Percentiles rank a stretch among this genome's conserved stretches.
phyloP scores from a whole-genome alignment of 495 filamentous ascomycete genomes.

The Diplogelasinospora grovesii region DNA sequence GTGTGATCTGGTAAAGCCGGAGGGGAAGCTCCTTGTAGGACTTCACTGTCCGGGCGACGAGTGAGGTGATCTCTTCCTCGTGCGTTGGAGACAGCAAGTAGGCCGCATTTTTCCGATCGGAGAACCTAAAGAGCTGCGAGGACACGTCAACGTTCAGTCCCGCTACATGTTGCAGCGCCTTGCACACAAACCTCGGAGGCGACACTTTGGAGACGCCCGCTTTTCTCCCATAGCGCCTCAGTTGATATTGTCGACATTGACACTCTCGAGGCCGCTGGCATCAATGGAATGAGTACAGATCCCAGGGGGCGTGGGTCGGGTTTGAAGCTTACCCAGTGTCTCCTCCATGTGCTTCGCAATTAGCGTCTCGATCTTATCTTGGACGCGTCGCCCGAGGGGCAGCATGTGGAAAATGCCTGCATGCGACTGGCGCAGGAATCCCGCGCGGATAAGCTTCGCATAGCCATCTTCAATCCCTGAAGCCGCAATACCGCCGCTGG shows the following conservation, averaged over 20 bases:
- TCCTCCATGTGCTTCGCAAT: conserved; percentile 84
- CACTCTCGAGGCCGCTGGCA: conserved; percentile 73
- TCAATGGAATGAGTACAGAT: neutral
- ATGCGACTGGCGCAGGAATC: conserved; percentile 80
- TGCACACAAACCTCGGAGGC: conserved; percentile 34
- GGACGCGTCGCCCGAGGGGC: conserved; percentile 81
- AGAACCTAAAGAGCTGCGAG: conserved; percentile 67
- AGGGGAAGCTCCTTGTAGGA: conserved; percentile 85
- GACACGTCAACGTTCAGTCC: conserved; percentile 7
- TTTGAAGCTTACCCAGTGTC: conserved; percentile 49
- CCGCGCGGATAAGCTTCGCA: conserved; percentile 65
- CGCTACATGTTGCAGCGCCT: neutral
- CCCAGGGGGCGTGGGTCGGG: neutral
- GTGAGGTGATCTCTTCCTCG: conserved; percentile 87
- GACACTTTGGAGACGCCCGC: conserved; percentile 31
- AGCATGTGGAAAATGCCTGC: conserved; percentile 90
- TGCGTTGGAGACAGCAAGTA: conserved; percentile 88
- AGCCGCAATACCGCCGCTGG: conserved; percentile 61
- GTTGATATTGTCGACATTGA: conserved; percentile 84
- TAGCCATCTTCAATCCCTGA: conserved; percentile 57
- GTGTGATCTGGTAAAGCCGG: conserved; percentile 83
- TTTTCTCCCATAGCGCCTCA: conserved; percentile 71
- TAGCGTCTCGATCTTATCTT: conserved; percentile 77
- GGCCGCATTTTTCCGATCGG: conserved; percentile 67
- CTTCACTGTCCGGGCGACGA: conserved; percentile 65